Evolutionary conservation across 805 yeast species (phyloP).

Genomic region (Candida piceae): DNA sequence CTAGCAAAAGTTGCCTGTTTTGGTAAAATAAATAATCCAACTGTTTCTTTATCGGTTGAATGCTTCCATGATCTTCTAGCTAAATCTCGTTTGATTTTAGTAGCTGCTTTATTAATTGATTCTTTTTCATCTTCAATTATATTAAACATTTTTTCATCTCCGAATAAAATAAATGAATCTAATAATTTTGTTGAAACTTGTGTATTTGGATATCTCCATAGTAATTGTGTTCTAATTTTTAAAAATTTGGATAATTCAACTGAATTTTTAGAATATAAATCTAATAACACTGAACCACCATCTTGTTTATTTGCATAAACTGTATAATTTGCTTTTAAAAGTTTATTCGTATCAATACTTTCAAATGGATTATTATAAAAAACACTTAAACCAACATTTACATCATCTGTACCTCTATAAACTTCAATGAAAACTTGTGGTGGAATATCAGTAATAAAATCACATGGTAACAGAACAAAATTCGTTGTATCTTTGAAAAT

Average conservation of each 20-base stretch:
- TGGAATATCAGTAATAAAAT: slow-evolving; percentile 86
- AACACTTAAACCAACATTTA: slow-evolving; percentile 70
- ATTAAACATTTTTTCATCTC: slow-evolving; percentile 47
- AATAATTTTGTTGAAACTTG: slow-evolving; percentile 71
- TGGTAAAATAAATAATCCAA: slow-evolving; percentile 71
- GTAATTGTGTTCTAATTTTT: slow-evolving; percentile 76
- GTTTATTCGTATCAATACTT: slow-evolving; percentile 65
- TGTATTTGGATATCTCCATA: slow-evolving; percentile 82
- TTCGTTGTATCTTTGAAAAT: slow-evolving; percentile 33
- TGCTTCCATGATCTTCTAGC: slow-evolving; percentile 94
- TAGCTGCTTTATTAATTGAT: slow-evolving; percentile 41
- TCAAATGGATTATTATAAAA: slow-evolving; percentile 72
- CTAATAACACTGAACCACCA: slow-evolving; percentile 51
- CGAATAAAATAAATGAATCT: slow-evolving; percentile 68
- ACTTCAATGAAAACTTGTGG: slow-evolving; percentile 85
- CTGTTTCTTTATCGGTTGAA: slow-evolving; percentile 47
- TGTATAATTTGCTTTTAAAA: slow-evolving; percentile 62
- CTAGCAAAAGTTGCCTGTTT: slow-evolving; percentile 66
- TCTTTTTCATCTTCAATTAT: slow-evolving; percentile 39
- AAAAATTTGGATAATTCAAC: slow-evolving; percentile 69
- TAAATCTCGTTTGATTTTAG: slow-evolving; percentile 74
- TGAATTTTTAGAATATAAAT: slow-evolving; percentile 62
- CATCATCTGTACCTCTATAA: slow-evolving; percentile 64
- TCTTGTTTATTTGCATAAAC: slow-evolving; percentile 49
- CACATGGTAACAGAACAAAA: slow-evolving; percentile 89